Percentiles rank a stretch among this genome's conserved stretches.
These are phyloP conservation scores for Polysphondylium violaceum DNA, from an alignment of 78 protist genomes.

Conservation along the genomic window DNA sequence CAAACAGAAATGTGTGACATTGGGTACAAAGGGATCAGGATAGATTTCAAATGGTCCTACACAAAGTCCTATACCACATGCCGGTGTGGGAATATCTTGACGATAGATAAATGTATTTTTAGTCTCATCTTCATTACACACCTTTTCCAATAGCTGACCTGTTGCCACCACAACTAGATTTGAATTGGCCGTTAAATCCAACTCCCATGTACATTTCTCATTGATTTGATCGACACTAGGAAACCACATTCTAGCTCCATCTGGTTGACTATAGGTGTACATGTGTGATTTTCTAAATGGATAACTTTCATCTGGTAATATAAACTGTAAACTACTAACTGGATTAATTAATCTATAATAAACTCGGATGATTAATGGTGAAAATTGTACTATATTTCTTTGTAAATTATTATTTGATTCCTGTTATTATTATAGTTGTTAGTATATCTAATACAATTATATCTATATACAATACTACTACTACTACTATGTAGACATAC, in stretches of 20 bases:
- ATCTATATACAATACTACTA: neutral
- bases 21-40: conserved; percentile 52
- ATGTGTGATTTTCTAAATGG: conserved; percentile 63
- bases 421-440: neutral
- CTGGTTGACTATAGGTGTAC: conserved; percentile 43
- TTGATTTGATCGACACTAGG: conserved; percentile 62
- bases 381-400: conserved; percentile 46
- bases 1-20: conserved; percentile 79
- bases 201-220: conserved; percentile 77
- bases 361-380: conserved; percentile 26
- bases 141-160: conserved; percentile 60
- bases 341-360: conserved; percentile 24
- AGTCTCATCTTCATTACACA: conserved; percentile 59
- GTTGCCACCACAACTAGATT: conserved; percentile 57
- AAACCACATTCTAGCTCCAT: conserved; percentile 79
- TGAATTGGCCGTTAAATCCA: conserved; percentile 61
- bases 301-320: conserved; percentile 31
- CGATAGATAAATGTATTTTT: conserved; percentile 52
- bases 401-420: neutral
- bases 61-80: conserved; percentile 45
- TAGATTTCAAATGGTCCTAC: conserved; percentile 77
- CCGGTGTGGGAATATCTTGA: conserved; percentile 56
- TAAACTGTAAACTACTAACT: conserved; percentile 34
- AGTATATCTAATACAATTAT: neutral
- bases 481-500: neutral